These are phyloP conservation scores for Sphenostylis stenocarpa DNA, from an alignment of 306 rosid species.

Conservation along the genomic window DNA sequence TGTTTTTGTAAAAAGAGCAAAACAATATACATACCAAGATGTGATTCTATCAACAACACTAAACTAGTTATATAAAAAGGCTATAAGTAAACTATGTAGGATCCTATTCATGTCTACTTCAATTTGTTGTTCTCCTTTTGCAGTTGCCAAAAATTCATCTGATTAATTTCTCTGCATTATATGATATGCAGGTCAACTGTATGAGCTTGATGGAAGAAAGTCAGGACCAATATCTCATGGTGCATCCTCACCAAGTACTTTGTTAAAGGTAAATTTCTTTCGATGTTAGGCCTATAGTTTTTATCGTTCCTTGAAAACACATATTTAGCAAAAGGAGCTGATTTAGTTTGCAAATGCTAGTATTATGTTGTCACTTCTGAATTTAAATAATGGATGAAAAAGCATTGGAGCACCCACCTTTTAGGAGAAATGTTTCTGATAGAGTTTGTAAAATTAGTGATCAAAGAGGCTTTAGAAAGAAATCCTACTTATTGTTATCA, in stretches of 20 bases:
- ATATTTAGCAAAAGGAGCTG: background rate
- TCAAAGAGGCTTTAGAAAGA: background rate
- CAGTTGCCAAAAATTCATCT: background rate
- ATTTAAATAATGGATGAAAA: background rate
- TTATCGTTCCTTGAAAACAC: background rate
- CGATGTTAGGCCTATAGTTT: background rate
- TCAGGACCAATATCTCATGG: slow-evolving; percentile 78
- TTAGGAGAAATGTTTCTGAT: background rate
- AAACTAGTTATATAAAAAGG: background rate
- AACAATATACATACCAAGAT: slow-evolving; percentile 14
- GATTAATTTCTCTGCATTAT: slow-evolving; percentile 1
- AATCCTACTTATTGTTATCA: background rate
- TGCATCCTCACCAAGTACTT: slow-evolving; percentile 58
- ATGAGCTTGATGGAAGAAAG: slow-evolving; percentile 94
- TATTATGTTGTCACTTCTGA: background rate
- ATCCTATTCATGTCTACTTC: background rate
- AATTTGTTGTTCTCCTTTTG: slow-evolving; percentile 6
- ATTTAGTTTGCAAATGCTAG: slow-evolving; percentile 19
- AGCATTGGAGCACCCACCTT: background rate
- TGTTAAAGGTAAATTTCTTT: slow-evolving; percentile 59
- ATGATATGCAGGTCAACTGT: slow-evolving; percentile 57
- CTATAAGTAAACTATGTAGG: background rate
- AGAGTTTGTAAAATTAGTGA: background rate
- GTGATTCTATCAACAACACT: background rate
- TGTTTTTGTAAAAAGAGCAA: slow-evolving; percentile 3